These are phyloP conservation scores for Lecanicillium sp. DNA, from an alignment of 2,329 filamentous ascomycete species.

Conservation along the genomic window DNA sequence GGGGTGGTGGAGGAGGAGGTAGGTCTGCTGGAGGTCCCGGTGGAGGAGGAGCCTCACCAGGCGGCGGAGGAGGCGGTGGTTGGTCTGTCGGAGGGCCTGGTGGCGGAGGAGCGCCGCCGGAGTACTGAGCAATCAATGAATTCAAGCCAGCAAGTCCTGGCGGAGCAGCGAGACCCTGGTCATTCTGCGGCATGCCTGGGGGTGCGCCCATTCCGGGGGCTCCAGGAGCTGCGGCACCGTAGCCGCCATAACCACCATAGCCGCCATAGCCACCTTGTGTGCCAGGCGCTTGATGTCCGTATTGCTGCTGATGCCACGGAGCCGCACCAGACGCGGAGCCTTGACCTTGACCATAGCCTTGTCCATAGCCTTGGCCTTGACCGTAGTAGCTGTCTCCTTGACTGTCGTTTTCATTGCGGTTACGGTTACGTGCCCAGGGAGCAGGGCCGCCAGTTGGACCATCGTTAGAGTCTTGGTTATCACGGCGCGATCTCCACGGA, in stretches of 20 bases:
- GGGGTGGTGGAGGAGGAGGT: conserved; percentile 57
- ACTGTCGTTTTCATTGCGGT: conserved; percentile 35
- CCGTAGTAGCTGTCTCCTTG: conserved; percentile 16
- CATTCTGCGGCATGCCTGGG: conserved; percentile 32
- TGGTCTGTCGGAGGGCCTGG: conserved; percentile 49
- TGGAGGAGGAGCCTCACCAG: conserved; percentile 40
- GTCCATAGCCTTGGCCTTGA: conserved; percentile 18
- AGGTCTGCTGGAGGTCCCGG: conserved; percentile 49
- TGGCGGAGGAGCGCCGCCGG: conserved; percentile 39
- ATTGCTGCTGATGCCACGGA: conserved; percentile 38
- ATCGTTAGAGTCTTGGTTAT: conserved; percentile 38
- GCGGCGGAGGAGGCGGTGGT: conserved; percentile 56
- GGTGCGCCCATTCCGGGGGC: conserved; percentile 31
- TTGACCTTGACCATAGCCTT: no score
- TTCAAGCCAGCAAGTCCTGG: conserved; percentile 51
- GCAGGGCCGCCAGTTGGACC: conserved; percentile 35
- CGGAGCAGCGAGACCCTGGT: conserved; percentile 42
- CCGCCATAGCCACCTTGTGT: conserved; percentile 49
- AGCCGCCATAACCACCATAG: conserved; percentile 39
- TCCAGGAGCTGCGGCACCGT: conserved; percentile 24
- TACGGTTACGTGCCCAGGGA: conserved; percentile 55
- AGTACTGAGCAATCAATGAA: conserved; percentile 60
- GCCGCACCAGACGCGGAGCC: conserved; percentile 5
- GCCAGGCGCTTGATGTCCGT: conserved; percentile 40
- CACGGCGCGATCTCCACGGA: conserved; percentile 60